Percentiles rank a stretch among this genome's conserved stretches.
phyloP scores from a whole-genome alignment of 2,329 filamentous ascomycete species.

The Talaromyces sp. region DNA sequence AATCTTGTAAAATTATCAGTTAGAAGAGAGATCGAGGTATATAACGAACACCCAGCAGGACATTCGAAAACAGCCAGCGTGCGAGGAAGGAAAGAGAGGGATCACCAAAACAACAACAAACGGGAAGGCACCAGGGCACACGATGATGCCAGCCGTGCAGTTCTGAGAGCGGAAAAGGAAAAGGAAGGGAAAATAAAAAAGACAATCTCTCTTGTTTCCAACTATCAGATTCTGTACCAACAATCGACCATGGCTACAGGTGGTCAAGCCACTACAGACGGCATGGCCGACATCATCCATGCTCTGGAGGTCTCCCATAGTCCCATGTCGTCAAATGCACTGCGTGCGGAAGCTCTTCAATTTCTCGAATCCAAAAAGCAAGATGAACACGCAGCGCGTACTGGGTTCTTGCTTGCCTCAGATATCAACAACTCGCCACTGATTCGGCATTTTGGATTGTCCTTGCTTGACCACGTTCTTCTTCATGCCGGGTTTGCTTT shows the following conservation, averaged over 20 bases:
- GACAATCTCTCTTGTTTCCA: neutral
- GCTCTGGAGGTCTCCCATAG: conserved; percentile 86
- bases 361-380: conserved; percentile 86
- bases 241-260: conserved; percentile 30
- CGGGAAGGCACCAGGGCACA: neutral
- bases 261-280: conserved; percentile 35
- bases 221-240: neutral
- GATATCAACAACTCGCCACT: conserved; percentile 72
- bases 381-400: conserved; percentile 71
- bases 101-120: neutral
- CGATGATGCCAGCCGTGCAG: conserved; percentile 8
- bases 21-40: neutral
- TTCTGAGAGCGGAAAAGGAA: conserved; percentile 6
- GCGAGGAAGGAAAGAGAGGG: neutral
- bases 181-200: neutral
- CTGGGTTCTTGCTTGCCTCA: conserved; percentile 78
- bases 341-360: conserved; percentile 74
- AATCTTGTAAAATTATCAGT: neutral
- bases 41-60: neutral
- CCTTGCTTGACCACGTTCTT: conserved; percentile 84
- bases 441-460: conserved; percentile 90
- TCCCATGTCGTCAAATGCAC: conserved; percentile 73
- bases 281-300: conserved; percentile 61
- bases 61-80: neutral
- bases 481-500: conserved; percentile 80